phyloP scores from a whole-genome alignment of 2,329 filamentous ascomycete species.

The Aspergillus sp. region DNA sequence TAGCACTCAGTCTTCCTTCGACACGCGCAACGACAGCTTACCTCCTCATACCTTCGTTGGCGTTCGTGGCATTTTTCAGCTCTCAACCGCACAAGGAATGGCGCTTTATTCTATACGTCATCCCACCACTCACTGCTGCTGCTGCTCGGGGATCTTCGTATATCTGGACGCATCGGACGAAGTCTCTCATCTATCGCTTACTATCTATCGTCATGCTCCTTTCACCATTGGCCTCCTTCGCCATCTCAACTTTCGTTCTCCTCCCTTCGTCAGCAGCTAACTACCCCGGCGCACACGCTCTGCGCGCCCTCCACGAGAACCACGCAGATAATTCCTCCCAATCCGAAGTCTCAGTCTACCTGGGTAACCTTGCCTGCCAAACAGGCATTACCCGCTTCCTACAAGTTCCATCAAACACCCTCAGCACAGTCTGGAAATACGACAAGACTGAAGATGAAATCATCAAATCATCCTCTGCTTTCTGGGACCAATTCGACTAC shows the following conservation, averaged over 20 bases:
- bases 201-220: constrained; percentile 50
- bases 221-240: constrained; percentile 56
- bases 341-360: constrained; percentile 39
- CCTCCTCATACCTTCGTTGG: constrained; percentile 57
- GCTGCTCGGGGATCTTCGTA: constrained; percentile 67
- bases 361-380: constrained; percentile 58
- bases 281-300: constrained; percentile 83
- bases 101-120: constrained; percentile 84
- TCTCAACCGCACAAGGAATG: constrained; percentile 92
- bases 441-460: constrained; percentile 53
- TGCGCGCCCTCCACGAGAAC: constrained; percentile 41
- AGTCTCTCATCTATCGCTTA: constrained; percentile 51
- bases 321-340: constrained; percentile 13
- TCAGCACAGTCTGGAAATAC: constrained; percentile 45
- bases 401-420: constrained; percentile 28
- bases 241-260: constrained; percentile 60
- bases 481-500: constrained; percentile 56
- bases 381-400: constrained; percentile 58
- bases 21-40: constrained; percentile 46
- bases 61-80: constrained; percentile 75
- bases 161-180: constrained; percentile 60
- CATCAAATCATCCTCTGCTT: constrained; percentile 42
- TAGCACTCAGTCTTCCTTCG: constrained; percentile 47
- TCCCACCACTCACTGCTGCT: constrained; percentile 72
- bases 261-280: constrained; percentile 79